Percentiles rank a stretch among this genome's conserved stretches.
Evolutionary conservation across 192 early-diverging fungal species (phyloP).

Genomic region (Backusella westeae): DNA sequence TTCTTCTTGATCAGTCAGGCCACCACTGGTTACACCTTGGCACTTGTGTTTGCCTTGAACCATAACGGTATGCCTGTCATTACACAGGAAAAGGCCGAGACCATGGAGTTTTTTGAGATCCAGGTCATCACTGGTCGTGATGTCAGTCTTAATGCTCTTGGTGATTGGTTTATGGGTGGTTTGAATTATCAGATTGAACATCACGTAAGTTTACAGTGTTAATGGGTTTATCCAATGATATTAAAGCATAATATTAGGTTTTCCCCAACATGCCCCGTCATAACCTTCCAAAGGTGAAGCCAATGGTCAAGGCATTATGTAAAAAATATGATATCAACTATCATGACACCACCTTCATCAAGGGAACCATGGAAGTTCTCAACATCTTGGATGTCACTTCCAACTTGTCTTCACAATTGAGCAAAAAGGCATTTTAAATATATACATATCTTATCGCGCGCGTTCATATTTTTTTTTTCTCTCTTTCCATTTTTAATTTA

Average conservation of each 20-base stretch:
- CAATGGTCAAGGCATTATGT: constrained; percentile 63
- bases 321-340: constrained; percentile 15
- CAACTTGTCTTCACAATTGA: constrained; percentile 28
- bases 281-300: constrained; percentile 59
- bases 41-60: constrained; percentile 77
- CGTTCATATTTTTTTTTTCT: not conserved
- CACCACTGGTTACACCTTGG: constrained; percentile 68
- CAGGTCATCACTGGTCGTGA: constrained; percentile 79
- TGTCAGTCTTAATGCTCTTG: constrained; percentile 56
- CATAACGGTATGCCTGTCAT: constrained; percentile 88
- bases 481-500: not conserved
- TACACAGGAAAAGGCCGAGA: constrained; percentile 54
- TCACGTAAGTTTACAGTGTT: constrained; percentile 49
- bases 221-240: not conserved
- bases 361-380: constrained; percentile 33
- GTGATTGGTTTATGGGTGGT: constrained; percentile 82
- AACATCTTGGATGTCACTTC: constrained; percentile 31
- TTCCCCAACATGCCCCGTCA: constrained; percentile 83
- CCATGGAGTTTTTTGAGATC: constrained; percentile 74
- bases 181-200: constrained; percentile 88
- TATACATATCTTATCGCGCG: constrained; percentile 24
- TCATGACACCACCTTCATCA: constrained; percentile 12
- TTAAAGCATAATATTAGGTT: constrained; percentile 32
- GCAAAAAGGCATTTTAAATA: constrained; percentile 33
- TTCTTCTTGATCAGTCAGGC: constrained; percentile 67